phyloP scores from a whole-genome alignment of 768 basidiomycete species.

The Fomitopsis serialis region DNA sequence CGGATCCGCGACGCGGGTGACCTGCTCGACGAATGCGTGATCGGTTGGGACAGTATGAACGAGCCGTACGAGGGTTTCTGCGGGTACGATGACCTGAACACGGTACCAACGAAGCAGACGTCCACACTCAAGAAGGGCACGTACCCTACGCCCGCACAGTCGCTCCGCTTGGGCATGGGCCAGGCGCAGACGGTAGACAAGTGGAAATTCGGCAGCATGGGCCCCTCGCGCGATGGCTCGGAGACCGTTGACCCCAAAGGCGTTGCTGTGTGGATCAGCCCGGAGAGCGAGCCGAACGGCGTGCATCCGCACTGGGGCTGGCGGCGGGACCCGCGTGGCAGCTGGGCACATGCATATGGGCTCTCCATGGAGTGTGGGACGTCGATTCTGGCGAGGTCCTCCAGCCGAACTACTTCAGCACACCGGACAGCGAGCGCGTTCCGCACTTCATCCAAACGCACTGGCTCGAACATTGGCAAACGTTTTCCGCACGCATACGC shows the following conservation, averaged over 20 bases:
- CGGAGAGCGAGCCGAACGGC: conserved; percentile 44
- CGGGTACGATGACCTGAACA: conserved; percentile 61
- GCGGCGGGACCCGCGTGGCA: conserved; percentile 68
- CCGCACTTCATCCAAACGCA: conserved; percentile 75
- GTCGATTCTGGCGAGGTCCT: conserved; percentile 59
- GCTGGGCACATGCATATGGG: conserved; percentile 82
- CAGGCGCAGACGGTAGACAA: conserved; percentile 74
- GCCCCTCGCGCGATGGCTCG: conserved; percentile 66
- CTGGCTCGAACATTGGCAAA: conserved; percentile 68
- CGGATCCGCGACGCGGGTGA: conserved; percentile 69
- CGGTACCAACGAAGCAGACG: conserved; percentile 61
- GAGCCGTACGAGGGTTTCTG: conserved; percentile 88
- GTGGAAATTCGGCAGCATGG: conserved; percentile 76
- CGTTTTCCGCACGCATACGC: conserved; percentile 55
- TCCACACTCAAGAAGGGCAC: conserved; percentile 82
- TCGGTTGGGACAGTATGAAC: conserved; percentile 97
- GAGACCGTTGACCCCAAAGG: conserved; percentile 87
- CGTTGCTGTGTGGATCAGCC: conserved; percentile 68
- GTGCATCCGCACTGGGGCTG: conserved; percentile 76
- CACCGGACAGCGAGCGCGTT: conserved; percentile 36
- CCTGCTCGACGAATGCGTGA: conserved; percentile 79
- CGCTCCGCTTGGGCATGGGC: conserved; percentile 86
- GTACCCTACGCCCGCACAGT: conserved; percentile 80
- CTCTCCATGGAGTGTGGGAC: conserved; percentile 88
- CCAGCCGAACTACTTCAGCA: conserved; percentile 71